Percentiles rank a stretch among this genome's conserved stretches.
Evolutionary conservation across 139 green algal genomes (phyloP).

Genomic region (Tetraselmis chui): DNA sequence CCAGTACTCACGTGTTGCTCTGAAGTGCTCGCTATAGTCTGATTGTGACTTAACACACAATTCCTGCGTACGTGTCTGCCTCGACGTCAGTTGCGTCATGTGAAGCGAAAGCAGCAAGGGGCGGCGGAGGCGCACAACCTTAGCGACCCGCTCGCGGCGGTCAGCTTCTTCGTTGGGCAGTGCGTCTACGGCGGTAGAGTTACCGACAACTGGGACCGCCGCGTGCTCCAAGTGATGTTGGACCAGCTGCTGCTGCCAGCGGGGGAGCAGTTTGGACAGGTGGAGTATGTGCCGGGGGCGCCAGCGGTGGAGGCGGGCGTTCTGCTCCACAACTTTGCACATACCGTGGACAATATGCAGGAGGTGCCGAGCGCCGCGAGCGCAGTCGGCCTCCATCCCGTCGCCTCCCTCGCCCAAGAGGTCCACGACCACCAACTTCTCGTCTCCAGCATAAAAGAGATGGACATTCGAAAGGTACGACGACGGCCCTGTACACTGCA

Average conservation of each 20-base stretch:
- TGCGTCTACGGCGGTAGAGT: background rate
- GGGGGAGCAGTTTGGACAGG: background rate
- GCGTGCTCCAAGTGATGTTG: background rate
- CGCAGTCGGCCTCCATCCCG: background rate
- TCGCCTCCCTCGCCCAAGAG: background rate
- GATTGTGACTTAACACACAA: no score
- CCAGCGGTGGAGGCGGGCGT: background rate
- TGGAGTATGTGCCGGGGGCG: background rate
- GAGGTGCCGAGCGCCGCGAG: background rate
- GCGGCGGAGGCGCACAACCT: background rate
- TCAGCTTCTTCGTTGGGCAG: background rate
- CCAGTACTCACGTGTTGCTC: no score
- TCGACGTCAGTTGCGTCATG: no score
- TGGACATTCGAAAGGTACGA: no score
- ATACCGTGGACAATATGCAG: background rate
- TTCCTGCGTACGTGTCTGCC: no score
- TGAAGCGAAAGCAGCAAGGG: background rate
- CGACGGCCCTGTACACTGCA: no score
- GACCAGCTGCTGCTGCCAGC: background rate
- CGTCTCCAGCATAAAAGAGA: background rate
- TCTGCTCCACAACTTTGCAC: background rate
- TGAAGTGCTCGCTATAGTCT: no score
- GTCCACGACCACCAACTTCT: background rate
- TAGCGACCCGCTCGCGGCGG: background rate
- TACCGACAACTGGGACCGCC: background rate